Evolutionary conservation across 176 grass and related monocot species (phyloP), one percentile per base, ranked within the genome.

Genomic region (Oryza punctata): DNA sequence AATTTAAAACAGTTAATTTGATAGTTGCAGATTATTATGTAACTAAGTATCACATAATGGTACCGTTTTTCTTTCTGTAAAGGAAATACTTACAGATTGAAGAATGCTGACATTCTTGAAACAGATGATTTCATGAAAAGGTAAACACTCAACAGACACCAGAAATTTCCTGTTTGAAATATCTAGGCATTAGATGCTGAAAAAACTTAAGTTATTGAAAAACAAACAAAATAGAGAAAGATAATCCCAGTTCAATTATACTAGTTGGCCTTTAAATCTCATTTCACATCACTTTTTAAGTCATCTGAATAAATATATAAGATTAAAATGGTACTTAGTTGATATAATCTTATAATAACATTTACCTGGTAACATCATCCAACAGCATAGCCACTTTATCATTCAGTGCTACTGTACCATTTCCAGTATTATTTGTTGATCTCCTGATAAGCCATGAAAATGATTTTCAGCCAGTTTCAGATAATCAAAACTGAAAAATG

Each of bases 91-190:
- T 91, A 94, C 94, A 71, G 88, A 87, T 84, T 81, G 92, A 50
- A 97, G 86, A 82, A 91, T 47, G 33, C 65, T 88, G 76, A 94
- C 92, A 91, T 94, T 75, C 88, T 86, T 91, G 90, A 97, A 97
- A 86, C 95, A 97, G 80, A 97, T 78, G 54, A 97, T 91, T 93
- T 97, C 92, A 77, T 97, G 90, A 79, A 97, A 92, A 81, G 88
- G 73, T 83, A 81, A 84, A 75, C 70, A 84, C 65, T 94, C 95
- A 35, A 85, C 79, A 28, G 92, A 87, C 21, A 83, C 88, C 82
- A 97, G 82, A 94, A 74, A 83, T 45, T 95, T 93, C 85, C 96
- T 97, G 85, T 79, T 84, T 81, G 38, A 74, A 74, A 76, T 41
- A 76, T 79, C 10, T 29, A 77, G 16, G 41, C 40, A 78, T 90